Conservation (phyloP, 768 basidiomycete genomes). For the Stropharia rugosoannulata region DNA sequence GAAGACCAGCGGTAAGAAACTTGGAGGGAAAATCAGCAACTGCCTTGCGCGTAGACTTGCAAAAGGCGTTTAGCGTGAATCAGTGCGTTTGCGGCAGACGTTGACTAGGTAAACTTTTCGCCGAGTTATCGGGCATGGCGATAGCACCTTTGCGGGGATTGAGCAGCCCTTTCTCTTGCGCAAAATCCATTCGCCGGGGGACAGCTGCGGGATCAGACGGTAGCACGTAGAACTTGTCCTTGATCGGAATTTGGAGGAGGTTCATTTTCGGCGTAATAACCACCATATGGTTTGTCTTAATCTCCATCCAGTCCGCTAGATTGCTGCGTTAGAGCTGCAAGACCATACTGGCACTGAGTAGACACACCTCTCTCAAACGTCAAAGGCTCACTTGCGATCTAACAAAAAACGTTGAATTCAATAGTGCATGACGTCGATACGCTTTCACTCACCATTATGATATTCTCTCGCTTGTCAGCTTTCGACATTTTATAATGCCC, state of each 20-base stretch:
- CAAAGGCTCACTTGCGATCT: conserved; percentile 90
- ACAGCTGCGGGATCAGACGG: conserved; percentile 76
- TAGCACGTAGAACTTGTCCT: conserved; percentile 90
- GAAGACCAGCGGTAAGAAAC: too few species aligned
- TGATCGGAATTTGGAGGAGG: conserved; percentile 89
- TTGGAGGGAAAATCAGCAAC: too few species aligned
- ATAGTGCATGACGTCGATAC: conserved; percentile 10
- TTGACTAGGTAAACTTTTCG: conserved; percentile 14
- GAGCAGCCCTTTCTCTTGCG: conserved; percentile 82
- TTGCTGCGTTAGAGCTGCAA: conserved; percentile 1
- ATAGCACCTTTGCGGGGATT: conserved; percentile 46
- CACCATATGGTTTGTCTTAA: conserved; percentile 94
- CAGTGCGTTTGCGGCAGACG: conserved; percentile 14
- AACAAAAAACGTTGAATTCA: conserved; percentile 3
- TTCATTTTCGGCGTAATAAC: conserved; percentile 97
- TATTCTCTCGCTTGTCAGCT: conserved; percentile 92
- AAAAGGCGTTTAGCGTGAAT: neutral
- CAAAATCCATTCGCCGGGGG: conserved; percentile 77
- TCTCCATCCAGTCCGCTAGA: conserved; percentile 97
- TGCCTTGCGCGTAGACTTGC: too few species aligned
- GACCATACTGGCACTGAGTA: neutral
- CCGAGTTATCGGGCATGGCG: conserved; percentile 1
- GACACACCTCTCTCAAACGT: conserved; percentile 89
- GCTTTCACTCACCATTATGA: conserved; percentile 68
- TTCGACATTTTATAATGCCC: conserved; percentile 96